Conservation (phyloP, 495 filamentous ascomycete species). For the Lasiosphaeriaceae sp. region DNA sequence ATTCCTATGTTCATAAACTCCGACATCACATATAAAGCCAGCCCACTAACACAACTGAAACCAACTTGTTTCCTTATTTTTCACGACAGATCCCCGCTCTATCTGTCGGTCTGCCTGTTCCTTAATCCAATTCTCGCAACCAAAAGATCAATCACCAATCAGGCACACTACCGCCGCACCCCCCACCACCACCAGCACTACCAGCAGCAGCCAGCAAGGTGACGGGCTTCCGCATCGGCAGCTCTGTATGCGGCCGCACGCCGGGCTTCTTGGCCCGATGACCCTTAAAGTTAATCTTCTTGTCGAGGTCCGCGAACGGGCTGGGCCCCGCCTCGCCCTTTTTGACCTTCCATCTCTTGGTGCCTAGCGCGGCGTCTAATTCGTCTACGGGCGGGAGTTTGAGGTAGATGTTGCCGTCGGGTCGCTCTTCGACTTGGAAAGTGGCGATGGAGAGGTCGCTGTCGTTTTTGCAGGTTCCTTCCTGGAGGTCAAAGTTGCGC, state of each 20-base stretch:
- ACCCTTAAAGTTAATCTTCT: slow-evolving; percentile 48
- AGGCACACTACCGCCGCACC: neutral
- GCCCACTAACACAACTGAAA: too few relatives aligned
- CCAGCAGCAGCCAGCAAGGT: neutral
- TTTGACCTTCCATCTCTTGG: slow-evolving; percentile 76
- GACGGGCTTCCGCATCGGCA: slow-evolving; percentile 1
- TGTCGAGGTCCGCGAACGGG: slow-evolving; percentile 68
- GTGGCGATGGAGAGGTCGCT: slow-evolving; percentile 75
- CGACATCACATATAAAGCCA: too few relatives aligned
- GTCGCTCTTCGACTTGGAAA: slow-evolving; percentile 73
- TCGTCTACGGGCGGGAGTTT: slow-evolving; percentile 84
- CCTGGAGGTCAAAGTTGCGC: slow-evolving; percentile 77
- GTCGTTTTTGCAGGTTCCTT: slow-evolving; percentile 76
- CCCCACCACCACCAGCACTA: neutral
- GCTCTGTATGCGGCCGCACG: slow-evolving; percentile 34
- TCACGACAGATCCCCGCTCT: too few relatives aligned
- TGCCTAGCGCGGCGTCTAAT: slow-evolving; percentile 78
- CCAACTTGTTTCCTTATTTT: too few relatives aligned
- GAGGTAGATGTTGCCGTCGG: slow-evolving; percentile 71
- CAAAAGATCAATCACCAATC: neutral
- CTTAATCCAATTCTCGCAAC: too few relatives aligned
- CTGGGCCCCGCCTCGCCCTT: slow-evolving; percentile 60
- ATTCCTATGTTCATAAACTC: too few relatives aligned
- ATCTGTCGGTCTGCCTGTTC: too few relatives aligned
- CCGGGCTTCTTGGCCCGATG: slow-evolving; percentile 33